Conservation (phyloP, 2,329 filamentous ascomycete species). For the Aspergillus candidus region DNA sequence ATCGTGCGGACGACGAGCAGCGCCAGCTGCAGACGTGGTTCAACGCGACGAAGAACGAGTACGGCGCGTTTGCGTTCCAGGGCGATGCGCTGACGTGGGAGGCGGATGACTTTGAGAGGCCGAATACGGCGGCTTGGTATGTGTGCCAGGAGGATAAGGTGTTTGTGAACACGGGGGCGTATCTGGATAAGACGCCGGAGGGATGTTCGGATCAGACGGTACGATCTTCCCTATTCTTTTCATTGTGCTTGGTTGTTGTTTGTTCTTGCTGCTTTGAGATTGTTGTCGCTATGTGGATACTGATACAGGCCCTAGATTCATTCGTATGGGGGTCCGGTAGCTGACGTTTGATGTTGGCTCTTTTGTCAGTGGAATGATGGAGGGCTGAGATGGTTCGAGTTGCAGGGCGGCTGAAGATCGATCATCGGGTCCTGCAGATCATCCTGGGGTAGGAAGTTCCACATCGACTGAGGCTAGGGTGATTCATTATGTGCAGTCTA, state of each 20-base stretch:
- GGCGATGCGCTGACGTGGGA: conserved; percentile 8
- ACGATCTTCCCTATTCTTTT: neutral
- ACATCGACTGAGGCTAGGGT: too few species aligned
- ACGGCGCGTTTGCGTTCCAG: conserved; percentile 9
- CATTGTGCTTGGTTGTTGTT: neutral
- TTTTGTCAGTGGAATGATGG: too few species aligned
- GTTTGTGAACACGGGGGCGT: conserved; percentile 9
- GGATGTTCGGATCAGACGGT: conserved; percentile 10
- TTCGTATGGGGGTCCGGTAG: neutral
- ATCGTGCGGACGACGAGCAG: conserved; percentile 6
- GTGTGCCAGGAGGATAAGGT: conserved; percentile 6
- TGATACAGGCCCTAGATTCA: conserved; percentile 1
- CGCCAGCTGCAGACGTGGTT: conserved; percentile 9
- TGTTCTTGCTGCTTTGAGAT: neutral
- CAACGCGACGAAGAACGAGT: conserved; percentile 7
- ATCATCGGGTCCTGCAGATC: too few species aligned
- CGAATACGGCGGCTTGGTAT: conserved; percentile 9
- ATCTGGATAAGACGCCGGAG: conserved; percentile 6
- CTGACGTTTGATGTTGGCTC: neutral
- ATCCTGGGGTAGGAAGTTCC: too few species aligned
- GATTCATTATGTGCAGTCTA: too few species aligned
- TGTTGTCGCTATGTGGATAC: neutral
- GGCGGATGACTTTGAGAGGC: conserved; percentile 6
- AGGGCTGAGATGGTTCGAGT: too few species aligned
- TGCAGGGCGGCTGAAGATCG: too few species aligned